phyloP scores from a whole-genome alignment of 2,329 filamentous ascomycete species.

The Pseudogymnoascus sp. region DNA sequence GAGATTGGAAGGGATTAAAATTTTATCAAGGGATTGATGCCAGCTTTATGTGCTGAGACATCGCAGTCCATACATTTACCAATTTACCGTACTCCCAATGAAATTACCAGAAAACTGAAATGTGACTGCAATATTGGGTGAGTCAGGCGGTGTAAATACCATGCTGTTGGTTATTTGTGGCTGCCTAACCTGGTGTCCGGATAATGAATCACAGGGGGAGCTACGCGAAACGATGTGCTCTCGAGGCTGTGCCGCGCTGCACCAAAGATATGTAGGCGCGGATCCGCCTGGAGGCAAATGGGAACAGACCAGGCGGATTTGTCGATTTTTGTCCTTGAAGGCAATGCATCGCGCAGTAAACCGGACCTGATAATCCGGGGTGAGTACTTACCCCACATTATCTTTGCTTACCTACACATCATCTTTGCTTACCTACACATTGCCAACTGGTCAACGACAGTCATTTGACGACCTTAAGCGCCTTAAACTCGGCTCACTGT shows the following conservation, averaged over 20 bases:
- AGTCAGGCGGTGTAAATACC: background rate
- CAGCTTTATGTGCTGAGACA: background rate
- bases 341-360: background rate
- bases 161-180: background rate
- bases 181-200: background rate
- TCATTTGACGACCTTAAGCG: background rate
- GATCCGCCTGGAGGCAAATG: background rate
- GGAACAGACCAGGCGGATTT: background rate
- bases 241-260: background rate
- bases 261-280: background rate
- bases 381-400: background rate
- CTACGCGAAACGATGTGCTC: background rate
- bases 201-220: background rate
- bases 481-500: background rate
- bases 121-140: background rate
- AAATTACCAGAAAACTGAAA: background rate
- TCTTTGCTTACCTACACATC: background rate
- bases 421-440: background rate
- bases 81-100: background rate
- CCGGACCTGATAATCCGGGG: background rate
- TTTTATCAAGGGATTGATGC: background rate
- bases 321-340: background rate
- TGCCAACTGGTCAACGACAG: background rate
- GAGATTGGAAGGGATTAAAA: background rate
- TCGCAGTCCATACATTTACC: background rate